Conservation (phyloP, 208 protist genomes). For the Naegleria lovaniensis region DNA sequence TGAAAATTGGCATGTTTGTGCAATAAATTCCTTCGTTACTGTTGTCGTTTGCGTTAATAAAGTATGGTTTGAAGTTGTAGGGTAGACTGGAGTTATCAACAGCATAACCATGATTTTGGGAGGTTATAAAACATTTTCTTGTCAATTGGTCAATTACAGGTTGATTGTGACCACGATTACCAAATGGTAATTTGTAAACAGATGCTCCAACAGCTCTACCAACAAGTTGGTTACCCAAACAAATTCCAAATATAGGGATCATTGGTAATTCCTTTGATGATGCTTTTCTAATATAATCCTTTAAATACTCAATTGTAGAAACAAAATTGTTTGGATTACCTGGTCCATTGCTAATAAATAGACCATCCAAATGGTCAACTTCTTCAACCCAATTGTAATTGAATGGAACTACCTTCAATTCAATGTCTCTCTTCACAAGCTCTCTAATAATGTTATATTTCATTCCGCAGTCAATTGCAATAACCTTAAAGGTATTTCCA, state of each 20-base stretch:
- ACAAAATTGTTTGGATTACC: constrained; percentile 77
- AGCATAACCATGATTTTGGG: constrained; percentile 97
- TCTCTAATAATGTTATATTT: constrained; percentile 54
- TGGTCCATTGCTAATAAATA: constrained; percentile 93
- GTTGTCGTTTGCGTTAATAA: constrained; percentile 92
- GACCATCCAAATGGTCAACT: constrained; percentile 73
- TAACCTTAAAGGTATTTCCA: constrained; percentile 52
- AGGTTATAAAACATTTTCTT: constrained; percentile 84
- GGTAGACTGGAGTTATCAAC: constrained; percentile 83
- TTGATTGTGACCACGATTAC: constrained; percentile 97
- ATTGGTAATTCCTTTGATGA: constrained; percentile 44
- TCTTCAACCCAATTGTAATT: constrained; percentile 88
- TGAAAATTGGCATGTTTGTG: constrained; percentile 87
- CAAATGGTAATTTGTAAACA: constrained; percentile 97
- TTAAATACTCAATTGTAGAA: constrained; percentile 83
- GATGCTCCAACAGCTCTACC: constrained; percentile 75
- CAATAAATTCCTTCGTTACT: constrained; percentile 94
- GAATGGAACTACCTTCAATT: constrained; percentile 63
- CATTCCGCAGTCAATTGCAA: constrained; percentile 73
- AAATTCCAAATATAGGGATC: constrained; percentile 96
- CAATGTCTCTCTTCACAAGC: constrained; percentile 31
- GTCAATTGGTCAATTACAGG: constrained; percentile 79
- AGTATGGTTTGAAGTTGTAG: constrained; percentile 82
- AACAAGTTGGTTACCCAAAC: constrained; percentile 97
- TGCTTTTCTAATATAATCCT: constrained; percentile 54